phyloP scores from a whole-genome alignment of 176 grass and related monocot species.

The Oryza glumipatula region DNA sequence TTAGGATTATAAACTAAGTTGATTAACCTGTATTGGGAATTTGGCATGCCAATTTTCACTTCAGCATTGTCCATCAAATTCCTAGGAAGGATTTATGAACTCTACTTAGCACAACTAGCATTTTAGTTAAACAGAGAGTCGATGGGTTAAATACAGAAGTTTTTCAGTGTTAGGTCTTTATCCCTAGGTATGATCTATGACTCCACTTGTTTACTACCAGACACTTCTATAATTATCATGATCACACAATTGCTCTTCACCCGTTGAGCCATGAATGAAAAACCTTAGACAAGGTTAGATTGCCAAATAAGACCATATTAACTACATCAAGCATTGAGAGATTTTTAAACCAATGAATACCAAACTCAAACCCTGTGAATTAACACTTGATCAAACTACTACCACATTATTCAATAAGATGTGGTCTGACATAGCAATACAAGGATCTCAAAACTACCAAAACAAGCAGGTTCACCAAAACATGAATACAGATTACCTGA shows the following conservation, averaged over 20 bases:
- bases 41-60: background rate
- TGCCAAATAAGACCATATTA: background rate
- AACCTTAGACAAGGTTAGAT: background rate
- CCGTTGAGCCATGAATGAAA: slow-evolving; percentile 10
- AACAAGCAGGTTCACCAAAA: background rate
- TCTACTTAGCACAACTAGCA: background rate
- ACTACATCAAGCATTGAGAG: background rate
- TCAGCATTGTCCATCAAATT: background rate
- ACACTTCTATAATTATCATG: background rate
- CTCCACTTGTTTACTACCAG: background rate
- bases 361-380: background rate
- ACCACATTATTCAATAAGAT: background rate
- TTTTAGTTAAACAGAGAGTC: background rate
- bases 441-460: slow-evolving; percentile 2
- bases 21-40: background rate
- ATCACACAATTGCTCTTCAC: slow-evolving; percentile 1
- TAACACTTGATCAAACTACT: background rate
- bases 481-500: slow-evolving; percentile 40
- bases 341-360: background rate
- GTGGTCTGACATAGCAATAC: background rate
- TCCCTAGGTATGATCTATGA: slow-evolving; percentile 2
- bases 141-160: background rate
- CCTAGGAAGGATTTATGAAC: background rate
- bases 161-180: background rate
- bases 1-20: background rate